Percentiles rank a stretch among this genome's conserved stretches.
These are phyloP conservation scores for Kodamaea ohmeri DNA, from an alignment of 1,139 yeast genomes.

Conservation along the genomic window DNA sequence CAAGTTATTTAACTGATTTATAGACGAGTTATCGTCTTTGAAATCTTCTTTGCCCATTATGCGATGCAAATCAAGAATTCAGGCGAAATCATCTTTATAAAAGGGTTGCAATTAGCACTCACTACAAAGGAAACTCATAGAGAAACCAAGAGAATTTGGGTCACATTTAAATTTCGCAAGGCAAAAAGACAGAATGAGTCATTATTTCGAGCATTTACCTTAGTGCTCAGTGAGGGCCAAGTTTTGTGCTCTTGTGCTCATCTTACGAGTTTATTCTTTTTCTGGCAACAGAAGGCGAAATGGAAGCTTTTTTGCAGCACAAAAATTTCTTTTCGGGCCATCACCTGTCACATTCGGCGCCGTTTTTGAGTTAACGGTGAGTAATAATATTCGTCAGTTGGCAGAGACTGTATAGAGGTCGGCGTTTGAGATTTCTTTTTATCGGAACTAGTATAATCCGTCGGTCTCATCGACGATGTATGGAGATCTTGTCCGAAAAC, in stretches of 20 bases:
- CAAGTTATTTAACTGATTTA: slow-evolving; percentile 14
- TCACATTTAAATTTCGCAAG: slow-evolving; percentile 3
- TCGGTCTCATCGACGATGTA: neutral
- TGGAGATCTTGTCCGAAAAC: too few relatives aligned
- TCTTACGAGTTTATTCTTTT: neutral
- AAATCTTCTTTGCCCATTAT: slow-evolving; percentile 3
- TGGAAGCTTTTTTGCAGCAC: neutral
- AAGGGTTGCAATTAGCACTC: neutral
- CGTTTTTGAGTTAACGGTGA: slow-evolving; percentile 7
- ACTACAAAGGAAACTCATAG: slow-evolving; percentile 1
- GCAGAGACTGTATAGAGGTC: slow-evolving; percentile 1
- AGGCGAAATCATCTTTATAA: neutral
- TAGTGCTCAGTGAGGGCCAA: neutral
- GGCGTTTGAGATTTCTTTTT: neutral
- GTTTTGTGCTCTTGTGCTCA: neutral
- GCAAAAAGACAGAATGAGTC: slow-evolving; percentile 4
- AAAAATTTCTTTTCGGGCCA: slow-evolving; percentile 2
- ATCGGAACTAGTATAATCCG: neutral
- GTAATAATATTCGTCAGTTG: slow-evolving; percentile 6
- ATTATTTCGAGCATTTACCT: neutral
- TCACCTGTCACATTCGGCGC: slow-evolving; percentile 8
- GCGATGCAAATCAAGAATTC: neutral
- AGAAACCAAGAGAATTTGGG: neutral
- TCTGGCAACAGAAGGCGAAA: slow-evolving; percentile 2
- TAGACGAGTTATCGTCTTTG: slow-evolving; percentile 10